Base-by-base conservation (phyloP, 2,329 filamentous ascomycete genomes). In the Periglandula ipomoeae region DNA sequence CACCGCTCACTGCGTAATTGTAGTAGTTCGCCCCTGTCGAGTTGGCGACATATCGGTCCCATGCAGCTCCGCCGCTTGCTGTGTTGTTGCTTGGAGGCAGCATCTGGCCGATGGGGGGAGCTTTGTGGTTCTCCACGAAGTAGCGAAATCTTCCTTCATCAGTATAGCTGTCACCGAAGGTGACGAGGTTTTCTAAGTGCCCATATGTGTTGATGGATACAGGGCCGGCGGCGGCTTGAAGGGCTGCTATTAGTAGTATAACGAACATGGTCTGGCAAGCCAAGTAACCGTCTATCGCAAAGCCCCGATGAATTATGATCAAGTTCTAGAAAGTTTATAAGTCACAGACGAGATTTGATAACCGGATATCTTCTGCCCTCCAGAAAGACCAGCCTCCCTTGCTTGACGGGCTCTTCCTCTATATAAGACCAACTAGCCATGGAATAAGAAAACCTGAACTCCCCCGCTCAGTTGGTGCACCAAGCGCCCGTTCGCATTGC, bases 91-190 rank as follows among this genome's bases (percentile, higher is more conserved):
- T 71, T 55, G 63, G 57, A 3, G 69, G 66, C 37, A 75, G 70
- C 19, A 70, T 59, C 13, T 62, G 57, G 8, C 84, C 85, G 1
- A 79, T 65, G 0, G 85, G 84, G 1, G 86, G 85, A 1, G 78
- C 70, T 5, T 69, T 65, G 38, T 78, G 79, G 56, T 79, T 70
- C 55, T 84, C 69, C 50, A 69, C 65, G 59, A 89, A 84, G 60
- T 87, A 89, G 9, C 60, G 59, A 9, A 87, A 61, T 9, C 86
- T 77, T 11, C 75, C 79, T 57, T 89, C 83, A 59, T 90, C 87
- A 1, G 84, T 87, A 59, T 85, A 89, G 64, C 83, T 87, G 63
- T 89, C 84, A 11, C 85, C 85, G 59, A 89, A 89, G 0, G 81
- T 74, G 35, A 88, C 75, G 34, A 88, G 62, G 44, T 79, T 82